phyloP scores from a whole-genome alignment of 176 grass and related monocot genomes.

The Echinochloa phyllopogon region DNA sequence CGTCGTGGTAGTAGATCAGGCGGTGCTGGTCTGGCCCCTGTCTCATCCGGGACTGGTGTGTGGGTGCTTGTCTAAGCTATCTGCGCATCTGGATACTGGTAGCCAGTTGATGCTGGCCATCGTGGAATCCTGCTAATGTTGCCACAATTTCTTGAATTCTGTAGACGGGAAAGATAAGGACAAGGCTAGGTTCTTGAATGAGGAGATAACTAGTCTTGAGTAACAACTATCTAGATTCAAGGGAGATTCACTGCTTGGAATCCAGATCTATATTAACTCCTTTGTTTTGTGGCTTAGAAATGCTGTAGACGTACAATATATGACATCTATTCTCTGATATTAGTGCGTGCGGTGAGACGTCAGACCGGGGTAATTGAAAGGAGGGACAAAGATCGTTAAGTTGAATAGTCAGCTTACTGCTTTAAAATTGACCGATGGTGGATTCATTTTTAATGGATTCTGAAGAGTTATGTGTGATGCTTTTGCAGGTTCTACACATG shows the following conservation, averaged over 20 bases:
- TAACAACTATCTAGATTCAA: not conserved
- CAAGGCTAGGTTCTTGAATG: not conserved
- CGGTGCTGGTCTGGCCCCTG: not conserved
- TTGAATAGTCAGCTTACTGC: no score
- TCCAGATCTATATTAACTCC: constrained; percentile 1
- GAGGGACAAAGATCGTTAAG: not conserved
- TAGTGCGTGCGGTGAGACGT: not conserved
- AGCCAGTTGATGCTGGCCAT: not conserved
- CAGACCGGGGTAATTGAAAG: not conserved
- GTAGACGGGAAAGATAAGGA: not conserved
- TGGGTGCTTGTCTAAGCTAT: not conserved
- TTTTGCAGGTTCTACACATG: constrained; percentile 82
- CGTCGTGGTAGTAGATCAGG: constrained; percentile 33
- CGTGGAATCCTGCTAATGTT: constrained; percentile 15
- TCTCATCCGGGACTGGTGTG: constrained; percentile 17
- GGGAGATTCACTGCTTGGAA: not conserved
- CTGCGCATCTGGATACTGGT: not conserved
- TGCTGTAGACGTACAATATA: not conserved
- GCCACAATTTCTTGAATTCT: not conserved
- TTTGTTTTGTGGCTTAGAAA: no score
- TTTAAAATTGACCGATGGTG: not conserved
- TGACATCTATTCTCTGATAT: not conserved
- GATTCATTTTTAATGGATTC: constrained; percentile 12
- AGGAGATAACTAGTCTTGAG: not conserved
- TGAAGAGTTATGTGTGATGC: not conserved